These are phyloP conservation scores for Xylaria venustula DNA, from an alignment of 495 filamentous ascomycete genomes.

Conservation along the genomic window DNA sequence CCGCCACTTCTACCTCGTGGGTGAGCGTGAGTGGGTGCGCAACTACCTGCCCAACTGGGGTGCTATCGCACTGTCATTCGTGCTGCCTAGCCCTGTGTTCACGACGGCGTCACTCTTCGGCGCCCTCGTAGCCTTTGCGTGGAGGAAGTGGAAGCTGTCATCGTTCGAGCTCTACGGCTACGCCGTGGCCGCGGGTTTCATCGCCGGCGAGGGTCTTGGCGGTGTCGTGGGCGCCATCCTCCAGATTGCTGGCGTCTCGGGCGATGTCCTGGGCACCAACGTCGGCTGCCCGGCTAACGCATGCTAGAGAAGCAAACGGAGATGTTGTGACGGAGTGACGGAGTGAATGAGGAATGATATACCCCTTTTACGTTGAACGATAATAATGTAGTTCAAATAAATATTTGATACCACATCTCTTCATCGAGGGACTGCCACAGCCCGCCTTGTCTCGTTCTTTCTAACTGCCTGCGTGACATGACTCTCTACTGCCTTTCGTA, in stretches of 20 bases:
- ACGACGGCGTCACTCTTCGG: conserved; percentile 59
- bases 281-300: conserved; percentile 47
- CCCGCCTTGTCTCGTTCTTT: background rate
- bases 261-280: conserved; percentile 43
- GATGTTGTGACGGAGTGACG: background rate
- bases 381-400: background rate
- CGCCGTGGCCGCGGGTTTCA: conserved; percentile 64
- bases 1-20: conserved; percentile 57
- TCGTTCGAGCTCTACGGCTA: conserved; percentile 64
- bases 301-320: conserved; percentile 13
- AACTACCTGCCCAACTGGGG: conserved; percentile 67
- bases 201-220: conserved; percentile 67
- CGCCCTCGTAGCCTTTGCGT: conserved; percentile 53
- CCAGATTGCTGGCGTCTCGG: conserved; percentile 52
- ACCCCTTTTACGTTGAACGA: conserved; percentile 13
- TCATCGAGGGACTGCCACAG: background rate
- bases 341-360: conserved; percentile 11
- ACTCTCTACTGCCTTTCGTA: no score
- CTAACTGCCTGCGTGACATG: background rate
- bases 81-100: conserved; percentile 57
- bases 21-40: conserved; percentile 54
- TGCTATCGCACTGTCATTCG: conserved; percentile 62
- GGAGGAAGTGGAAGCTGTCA: conserved; percentile 55
- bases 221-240: conserved; percentile 60
- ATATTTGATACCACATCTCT: conserved; percentile 2